Base-by-base conservation (phyloP, 192 early-diverging fungal species). In the Chytriomyces sp. region DNA sequence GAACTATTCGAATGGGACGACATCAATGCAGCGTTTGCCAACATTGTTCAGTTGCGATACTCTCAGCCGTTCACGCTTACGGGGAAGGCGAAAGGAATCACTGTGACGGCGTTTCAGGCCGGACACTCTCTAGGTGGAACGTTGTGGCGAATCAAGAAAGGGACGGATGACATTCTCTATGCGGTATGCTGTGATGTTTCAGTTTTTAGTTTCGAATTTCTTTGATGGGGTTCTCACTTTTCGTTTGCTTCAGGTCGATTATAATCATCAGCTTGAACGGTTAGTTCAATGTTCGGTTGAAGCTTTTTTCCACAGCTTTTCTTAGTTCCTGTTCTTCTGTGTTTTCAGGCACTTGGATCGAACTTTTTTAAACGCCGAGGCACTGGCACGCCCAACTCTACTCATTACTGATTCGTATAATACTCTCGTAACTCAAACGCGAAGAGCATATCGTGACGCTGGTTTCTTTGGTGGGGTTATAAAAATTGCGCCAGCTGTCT, bases 91-190 rank as follows among this genome's bases (percentile, higher is more conserved):
- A 81, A 91, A 72, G 93, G 92, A 5, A 96, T 98, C 11, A 91
- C 91, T 0, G 89, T 99, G 45, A 96, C 96, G 6, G 94, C 97
- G 7, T 93, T 94, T 82, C 82, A 91, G 18, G 97, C 96, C 3
- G 97, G 96, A 8, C 96, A 98, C 77, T 91, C 97, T 0, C 86
- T 99, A 43, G 97, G 97, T 73, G 97, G 97, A 23, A 95, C 96
- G 1, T 86, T 99, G 57, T 99, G 97, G 97, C 95, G 93, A 64
- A 95, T 99, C 67, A 93, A 91, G 78, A 97, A 96, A 75, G 96
- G 95, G 65, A 92, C 93, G 16, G 96, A 99, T 76, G 90, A 93
- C 8, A 93, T 99, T 67, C 85, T 98, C 5, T 99, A 99, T 77
- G 95, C 96, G 0, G 94, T 98, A 6, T 5, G 69, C 2, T 35